phyloP scores from a whole-genome alignment of 2,329 filamentous ascomycete genomes.

The Seiridium cupressi region DNA sequence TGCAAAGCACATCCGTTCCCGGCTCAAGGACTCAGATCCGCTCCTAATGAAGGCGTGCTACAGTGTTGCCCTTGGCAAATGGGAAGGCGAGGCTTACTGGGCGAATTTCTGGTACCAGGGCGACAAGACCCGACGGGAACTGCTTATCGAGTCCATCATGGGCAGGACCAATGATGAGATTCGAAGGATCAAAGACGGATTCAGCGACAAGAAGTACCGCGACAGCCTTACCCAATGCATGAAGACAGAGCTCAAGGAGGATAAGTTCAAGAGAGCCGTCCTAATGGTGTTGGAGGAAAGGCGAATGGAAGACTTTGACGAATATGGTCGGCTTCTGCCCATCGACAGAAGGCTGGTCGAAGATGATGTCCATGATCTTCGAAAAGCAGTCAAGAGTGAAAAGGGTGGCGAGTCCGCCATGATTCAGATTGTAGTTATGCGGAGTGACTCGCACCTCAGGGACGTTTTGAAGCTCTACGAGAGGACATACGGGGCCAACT shows the following conservation, averaged over 20 bases:
- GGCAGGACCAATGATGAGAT: constrained; percentile 88
- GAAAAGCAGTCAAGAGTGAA: constrained; percentile 65
- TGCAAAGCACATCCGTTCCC: constrained; percentile 77
- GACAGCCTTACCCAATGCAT: constrained; percentile 83
- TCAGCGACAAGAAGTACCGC: constrained; percentile 87
- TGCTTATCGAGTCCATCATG: constrained; percentile 92
- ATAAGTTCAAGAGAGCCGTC: constrained; percentile 92
- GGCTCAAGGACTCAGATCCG: constrained; percentile 70
- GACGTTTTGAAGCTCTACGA: constrained; percentile 81
- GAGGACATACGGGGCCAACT: constrained; percentile 70
- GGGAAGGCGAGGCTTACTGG: constrained; percentile 96
- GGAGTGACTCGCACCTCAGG: constrained; percentile 78
- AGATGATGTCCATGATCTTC: constrained; percentile 71
- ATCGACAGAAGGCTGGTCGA: constrained; percentile 61
- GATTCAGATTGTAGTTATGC: constrained; percentile 77
- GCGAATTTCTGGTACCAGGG: constrained; percentile 97
- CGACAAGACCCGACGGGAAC: constrained; percentile 77
- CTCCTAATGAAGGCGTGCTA: constrained; percentile 90
- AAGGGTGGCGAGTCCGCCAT: constrained; percentile 86
- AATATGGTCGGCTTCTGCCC: constrained; percentile 54
- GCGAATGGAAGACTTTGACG: constrained; percentile 78
- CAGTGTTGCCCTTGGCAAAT: constrained; percentile 81
- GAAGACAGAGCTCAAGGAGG: constrained; percentile 87
- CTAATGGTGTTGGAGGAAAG: constrained; percentile 79
- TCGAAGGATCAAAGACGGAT: constrained; percentile 78